phyloP scores from a whole-genome alignment of 345 rosid species.

The Hibiscus syriacus region DNA sequence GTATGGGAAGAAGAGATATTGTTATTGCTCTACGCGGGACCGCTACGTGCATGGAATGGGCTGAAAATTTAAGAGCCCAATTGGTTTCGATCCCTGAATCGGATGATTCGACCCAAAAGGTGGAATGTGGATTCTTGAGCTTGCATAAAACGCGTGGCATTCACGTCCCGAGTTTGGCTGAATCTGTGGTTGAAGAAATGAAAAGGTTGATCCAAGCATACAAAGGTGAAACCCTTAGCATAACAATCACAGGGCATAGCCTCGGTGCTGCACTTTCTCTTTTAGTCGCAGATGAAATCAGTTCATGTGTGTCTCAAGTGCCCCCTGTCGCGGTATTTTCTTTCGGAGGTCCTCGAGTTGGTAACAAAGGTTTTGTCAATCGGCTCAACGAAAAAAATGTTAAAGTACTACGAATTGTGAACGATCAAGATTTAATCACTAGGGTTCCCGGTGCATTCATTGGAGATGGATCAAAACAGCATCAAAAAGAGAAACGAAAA shows the following conservation, averaged over 20 bases:
- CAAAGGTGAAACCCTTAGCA: slow-evolving; percentile 66
- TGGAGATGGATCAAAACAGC: slow-evolving; percentile 12
- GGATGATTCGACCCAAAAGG: slow-evolving; percentile 41
- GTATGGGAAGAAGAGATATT: slow-evolving; percentile 92
- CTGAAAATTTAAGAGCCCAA: slow-evolving; percentile 71
- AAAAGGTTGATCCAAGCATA: slow-evolving; percentile 39
- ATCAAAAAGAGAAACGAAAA: slow-evolving; percentile 24
- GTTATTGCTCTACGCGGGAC: slow-evolving; percentile 96
- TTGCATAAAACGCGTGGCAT: slow-evolving; percentile 50
- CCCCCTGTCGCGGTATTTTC: slow-evolving; percentile 79
- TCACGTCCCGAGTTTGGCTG: slow-evolving; percentile 49
- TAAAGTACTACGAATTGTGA: slow-evolving; percentile 72
- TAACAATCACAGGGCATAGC: slow-evolving; percentile 85
- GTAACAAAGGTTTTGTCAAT: slow-evolving; percentile 51
- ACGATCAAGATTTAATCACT: slow-evolving; percentile 74
- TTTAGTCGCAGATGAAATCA: slow-evolving; percentile 64
- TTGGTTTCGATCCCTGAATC: slow-evolving; percentile 29
- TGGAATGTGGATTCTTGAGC: slow-evolving; percentile 78
- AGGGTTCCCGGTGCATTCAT: slow-evolving; percentile 62
- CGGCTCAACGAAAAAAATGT: slow-evolving; percentile 38
- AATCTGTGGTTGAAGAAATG: slow-evolving; percentile 48
- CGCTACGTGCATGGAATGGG: slow-evolving; percentile 91
- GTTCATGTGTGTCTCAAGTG: slow-evolving; percentile 27
- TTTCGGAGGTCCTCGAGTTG: slow-evolving; percentile 88
- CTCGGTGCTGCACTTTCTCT: slow-evolving; percentile 89